These are phyloP conservation scores for Fraxinus velutina DNA, from an alignment of 305 asterid species.

Conservation along the genomic window DNA sequence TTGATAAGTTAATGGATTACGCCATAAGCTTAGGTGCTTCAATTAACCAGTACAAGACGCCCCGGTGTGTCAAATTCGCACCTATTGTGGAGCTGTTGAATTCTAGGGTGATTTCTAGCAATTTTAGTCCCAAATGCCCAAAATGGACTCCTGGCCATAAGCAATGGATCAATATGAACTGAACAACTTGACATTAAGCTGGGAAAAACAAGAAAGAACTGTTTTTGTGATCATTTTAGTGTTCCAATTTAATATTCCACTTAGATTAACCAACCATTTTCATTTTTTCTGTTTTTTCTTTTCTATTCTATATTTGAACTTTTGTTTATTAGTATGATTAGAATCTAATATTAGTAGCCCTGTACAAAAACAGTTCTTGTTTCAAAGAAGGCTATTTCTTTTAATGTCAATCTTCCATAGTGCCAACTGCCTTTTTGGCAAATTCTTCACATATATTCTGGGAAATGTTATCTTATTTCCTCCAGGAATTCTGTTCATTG, in stretches of 20 bases:
- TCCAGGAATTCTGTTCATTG: constrained; percentile 31
- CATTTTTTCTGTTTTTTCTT: constrained; percentile 20
- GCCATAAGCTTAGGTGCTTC: constrained; percentile 83
- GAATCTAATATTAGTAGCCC: constrained; percentile 22
- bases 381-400: constrained; percentile 16
- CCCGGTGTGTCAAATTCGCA: constrained; percentile 68
- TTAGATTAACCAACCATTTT: constrained; percentile 32
- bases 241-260: constrained; percentile 26
- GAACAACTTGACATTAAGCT: constrained; percentile 7
- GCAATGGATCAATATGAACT: constrained; percentile 57
- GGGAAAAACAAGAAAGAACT: constrained; percentile 13
- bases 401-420: constrained; percentile 6
- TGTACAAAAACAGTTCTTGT: constrained; percentile 30
- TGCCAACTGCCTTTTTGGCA: constrained; percentile 21
- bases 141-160: constrained; percentile 69
- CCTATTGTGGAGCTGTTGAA: constrained; percentile 74
- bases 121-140: constrained; percentile 82
- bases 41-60: constrained; percentile 87
- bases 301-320: neutral
- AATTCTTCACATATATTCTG: constrained; percentile 9
- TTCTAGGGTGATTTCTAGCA: constrained; percentile 48
- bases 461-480: constrained; percentile 29
- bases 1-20: constrained; percentile 86
- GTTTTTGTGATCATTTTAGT: constrained; percentile 40
- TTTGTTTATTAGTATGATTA: constrained; percentile 17